phyloP scores from a whole-genome alignment of 2,329 filamentous ascomycete species.

The Aspergillus sp. region DNA sequence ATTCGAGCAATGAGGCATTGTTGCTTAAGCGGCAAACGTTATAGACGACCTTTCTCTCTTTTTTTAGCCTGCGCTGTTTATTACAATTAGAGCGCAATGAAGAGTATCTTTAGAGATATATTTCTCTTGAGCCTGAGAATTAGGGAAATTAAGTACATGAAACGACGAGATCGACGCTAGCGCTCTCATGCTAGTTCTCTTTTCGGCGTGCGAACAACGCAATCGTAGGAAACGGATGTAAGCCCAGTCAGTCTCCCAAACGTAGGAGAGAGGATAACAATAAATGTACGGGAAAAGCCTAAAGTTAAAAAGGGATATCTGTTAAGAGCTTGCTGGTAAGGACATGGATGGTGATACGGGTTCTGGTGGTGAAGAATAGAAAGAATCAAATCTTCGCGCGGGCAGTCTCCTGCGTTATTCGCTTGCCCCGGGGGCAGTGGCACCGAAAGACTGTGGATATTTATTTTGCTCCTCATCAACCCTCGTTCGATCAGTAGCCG shows the following conservation, averaged over 20 bases:
- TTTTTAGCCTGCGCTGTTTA: conserved; percentile 1
- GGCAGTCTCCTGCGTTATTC: conserved; percentile 25
- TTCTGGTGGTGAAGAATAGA: conserved; percentile 17
- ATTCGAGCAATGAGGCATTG: conserved; percentile 24
- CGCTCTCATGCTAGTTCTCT: conserved; percentile 34
- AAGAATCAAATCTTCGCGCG: conserved; percentile 18
- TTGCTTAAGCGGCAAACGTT: neutral
- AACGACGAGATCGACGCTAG: conserved; percentile 32
- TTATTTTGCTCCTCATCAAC: conserved; percentile 21
- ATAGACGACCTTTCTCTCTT: neutral
- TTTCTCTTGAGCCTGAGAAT: conserved; percentile 34
- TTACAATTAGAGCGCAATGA: conserved; percentile 6
- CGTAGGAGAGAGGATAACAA: conserved; percentile 25
- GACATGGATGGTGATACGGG: conserved; percentile 34
- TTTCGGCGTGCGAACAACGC: conserved; percentile 32
- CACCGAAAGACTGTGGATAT: conserved; percentile 27
- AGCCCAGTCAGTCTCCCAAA: conserved; percentile 26
- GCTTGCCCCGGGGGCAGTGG: conserved; percentile 15
- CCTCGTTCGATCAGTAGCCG: conserved; percentile 72
- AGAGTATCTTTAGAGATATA: conserved; percentile 22
- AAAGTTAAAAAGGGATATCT: conserved; percentile 44
- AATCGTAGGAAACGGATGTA: conserved; percentile 33
- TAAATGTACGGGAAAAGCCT: conserved; percentile 30
- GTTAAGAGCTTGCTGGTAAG: conserved; percentile 40
- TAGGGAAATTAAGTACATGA: conserved; percentile 44